A percentile compares a stretch with the other conserved stretches of the same genome.
Evolutionary conservation across 1,284 basidiomycete genomes (phyloP).

Genomic region (Ceratobasidium sp.): DNA sequence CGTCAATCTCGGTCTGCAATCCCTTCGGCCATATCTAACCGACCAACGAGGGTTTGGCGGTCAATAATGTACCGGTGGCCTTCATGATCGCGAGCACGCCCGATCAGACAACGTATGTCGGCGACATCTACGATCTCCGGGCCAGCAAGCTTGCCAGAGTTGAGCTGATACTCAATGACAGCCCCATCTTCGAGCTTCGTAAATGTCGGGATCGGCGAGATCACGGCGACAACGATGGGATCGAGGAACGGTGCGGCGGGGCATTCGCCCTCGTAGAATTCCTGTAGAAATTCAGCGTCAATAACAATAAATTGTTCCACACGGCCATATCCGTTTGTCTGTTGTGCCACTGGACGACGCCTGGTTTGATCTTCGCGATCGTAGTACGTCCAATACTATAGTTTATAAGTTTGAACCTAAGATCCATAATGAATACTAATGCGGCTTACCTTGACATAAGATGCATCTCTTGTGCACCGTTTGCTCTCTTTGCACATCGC

Average conservation of each 20-base stretch:
- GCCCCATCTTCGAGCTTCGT: slow-evolving; percentile 18
- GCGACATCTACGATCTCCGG: slow-evolving; percentile 51
- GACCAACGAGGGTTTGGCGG: slow-evolving; percentile 48
- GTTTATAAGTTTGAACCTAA: too few species aligned
- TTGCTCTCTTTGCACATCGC: background rate
- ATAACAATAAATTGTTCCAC: too few species aligned
- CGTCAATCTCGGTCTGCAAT: background rate
- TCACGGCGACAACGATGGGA: slow-evolving; percentile 50
- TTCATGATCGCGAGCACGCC: slow-evolving; percentile 48
- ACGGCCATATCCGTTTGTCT: too few species aligned
- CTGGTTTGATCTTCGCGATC: too few species aligned
- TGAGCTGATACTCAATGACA: slow-evolving; percentile 8
- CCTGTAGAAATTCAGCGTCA: background rate
- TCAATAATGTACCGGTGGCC: slow-evolving; percentile 53
- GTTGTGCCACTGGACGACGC: too few species aligned
- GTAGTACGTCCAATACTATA: background rate
- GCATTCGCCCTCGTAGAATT: slow-evolving; percentile 48
- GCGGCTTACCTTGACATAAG: too few species aligned
- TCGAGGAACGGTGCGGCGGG: slow-evolving; percentile 46
- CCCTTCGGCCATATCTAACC: slow-evolving; percentile 1
- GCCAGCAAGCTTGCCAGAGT: slow-evolving; percentile 26
- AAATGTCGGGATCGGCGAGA: slow-evolving; percentile 48
- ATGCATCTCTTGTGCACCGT: background rate
- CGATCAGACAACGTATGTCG: slow-evolving; percentile 49
- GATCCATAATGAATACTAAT: too few species aligned